These are phyloP conservation scores for Diversispora eburnea DNA, from an alignment of 192 early-diverging fungal genomes.

Conservation along the genomic window DNA sequence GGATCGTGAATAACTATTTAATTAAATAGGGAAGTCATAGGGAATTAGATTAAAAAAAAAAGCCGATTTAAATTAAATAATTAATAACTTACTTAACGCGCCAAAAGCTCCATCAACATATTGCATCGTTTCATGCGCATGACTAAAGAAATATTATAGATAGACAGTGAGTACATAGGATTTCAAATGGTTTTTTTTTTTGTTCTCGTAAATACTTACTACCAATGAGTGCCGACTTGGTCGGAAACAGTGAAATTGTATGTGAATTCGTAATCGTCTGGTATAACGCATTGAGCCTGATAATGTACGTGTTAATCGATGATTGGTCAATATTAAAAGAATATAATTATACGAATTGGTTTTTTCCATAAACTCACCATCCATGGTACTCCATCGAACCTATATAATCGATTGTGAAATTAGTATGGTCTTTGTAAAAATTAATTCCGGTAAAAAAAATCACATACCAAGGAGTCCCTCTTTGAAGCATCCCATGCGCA, in stretches of 20 bases:
- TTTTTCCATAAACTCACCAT: constrained; percentile 30
- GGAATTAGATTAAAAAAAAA: constrained; percentile 24
- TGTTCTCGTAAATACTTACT: constrained; percentile 30
- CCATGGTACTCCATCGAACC: constrained; percentile 30
- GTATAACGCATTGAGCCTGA: constrained; percentile 39
- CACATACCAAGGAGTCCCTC: constrained; percentile 20
- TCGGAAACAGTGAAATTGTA: constrained; percentile 40
- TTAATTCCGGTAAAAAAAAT: constrained; percentile 27
- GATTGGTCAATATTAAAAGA: constrained; percentile 30
- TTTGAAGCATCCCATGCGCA: constrained; percentile 30
- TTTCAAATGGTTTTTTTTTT: constrained; percentile 27
- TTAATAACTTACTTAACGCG: constrained; percentile 30
- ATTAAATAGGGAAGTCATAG: constrained; percentile 29
- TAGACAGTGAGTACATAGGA: constrained; percentile 26
- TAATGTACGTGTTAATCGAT: constrained; percentile 27
- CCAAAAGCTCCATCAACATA: constrained; percentile 39
- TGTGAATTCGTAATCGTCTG: constrained; percentile 37
- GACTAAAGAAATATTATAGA: constrained; percentile 32
- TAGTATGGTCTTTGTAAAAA: constrained; percentile 31
- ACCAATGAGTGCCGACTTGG: constrained; percentile 49
- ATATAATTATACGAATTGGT: constrained; percentile 27
- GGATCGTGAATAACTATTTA: constrained; percentile 33
- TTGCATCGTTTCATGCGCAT: constrained; percentile 40
- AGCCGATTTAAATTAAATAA: constrained; percentile 27
- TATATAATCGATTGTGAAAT: constrained; percentile 30